These are phyloP conservation scores for Sordariomycetes sp. DNA, from an alignment of 2,329 filamentous ascomycete species.

Conservation along the genomic window DNA sequence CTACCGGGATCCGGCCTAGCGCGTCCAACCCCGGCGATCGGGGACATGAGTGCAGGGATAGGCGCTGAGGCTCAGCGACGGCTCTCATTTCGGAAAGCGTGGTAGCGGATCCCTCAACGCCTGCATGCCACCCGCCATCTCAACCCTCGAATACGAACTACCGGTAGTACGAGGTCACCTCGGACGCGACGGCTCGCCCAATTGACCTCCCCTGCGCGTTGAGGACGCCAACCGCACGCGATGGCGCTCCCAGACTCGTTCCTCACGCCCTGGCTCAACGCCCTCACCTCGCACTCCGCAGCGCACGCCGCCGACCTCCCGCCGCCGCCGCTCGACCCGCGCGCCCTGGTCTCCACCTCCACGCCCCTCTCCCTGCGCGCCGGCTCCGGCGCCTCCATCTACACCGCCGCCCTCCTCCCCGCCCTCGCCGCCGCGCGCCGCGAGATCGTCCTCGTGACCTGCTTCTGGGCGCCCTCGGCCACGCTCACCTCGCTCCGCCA, in stretches of 20 bases:
- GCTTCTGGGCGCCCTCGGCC: slow-evolving; percentile 66
- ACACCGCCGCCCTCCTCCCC: slow-evolving; percentile 43
- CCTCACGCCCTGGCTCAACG: slow-evolving; percentile 1
- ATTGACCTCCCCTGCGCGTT: too few species aligned
- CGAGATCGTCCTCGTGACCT: slow-evolving; percentile 69
- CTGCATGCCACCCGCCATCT: too few species aligned
- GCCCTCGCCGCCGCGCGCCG: slow-evolving; percentile 47
- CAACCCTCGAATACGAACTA: too few species aligned
- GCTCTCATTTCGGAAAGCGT: background rate
- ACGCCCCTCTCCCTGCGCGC: slow-evolving; percentile 35
- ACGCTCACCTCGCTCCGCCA: slow-evolving; percentile 47
- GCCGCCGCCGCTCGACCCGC: slow-evolving; percentile 32
- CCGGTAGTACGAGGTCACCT: too few species aligned
- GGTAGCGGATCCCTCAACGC: background rate
- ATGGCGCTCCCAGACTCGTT: slow-evolving; percentile 4
- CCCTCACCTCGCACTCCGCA: slow-evolving; percentile 12
- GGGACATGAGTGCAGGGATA: background rate
- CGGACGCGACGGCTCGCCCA: too few species aligned
- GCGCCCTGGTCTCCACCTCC: slow-evolving; percentile 37
- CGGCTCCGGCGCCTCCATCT: slow-evolving; percentile 49
- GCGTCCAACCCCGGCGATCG: background rate
- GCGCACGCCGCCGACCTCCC: slow-evolving; percentile 33
- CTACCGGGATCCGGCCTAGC: background rate
- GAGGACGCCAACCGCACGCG: background rate
- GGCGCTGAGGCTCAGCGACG: background rate